Base-by-base conservation (phyloP, 208 protist species). In the Porcisia hertigi region DNA sequence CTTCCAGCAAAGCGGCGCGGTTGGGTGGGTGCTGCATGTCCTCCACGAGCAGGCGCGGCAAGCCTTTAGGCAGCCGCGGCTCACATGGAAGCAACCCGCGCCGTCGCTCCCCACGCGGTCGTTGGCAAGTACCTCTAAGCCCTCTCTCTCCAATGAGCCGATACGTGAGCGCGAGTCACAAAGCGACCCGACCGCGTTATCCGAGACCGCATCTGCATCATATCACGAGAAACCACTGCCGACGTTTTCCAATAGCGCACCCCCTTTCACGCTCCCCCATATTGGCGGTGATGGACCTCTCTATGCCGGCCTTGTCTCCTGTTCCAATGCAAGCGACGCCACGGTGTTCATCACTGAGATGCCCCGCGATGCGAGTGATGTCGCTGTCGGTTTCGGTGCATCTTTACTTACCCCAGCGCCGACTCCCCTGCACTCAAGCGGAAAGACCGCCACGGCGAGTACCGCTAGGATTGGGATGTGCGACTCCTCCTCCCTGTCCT, bases 11-110 rank as follows among this genome's bases (percentile, higher is more conserved):
- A 52, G 58, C 9, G 60, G 34, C 0, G 77, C 72, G 58, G 7
- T 82, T 34, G 77, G 45, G 66, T 82, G 77, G 77, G 72, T 82
- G 71, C 71, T 77, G 65, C 53, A 59, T 14, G 58, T 54, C 12
- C 52, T 76, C 58, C 58, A 36, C 41, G 57, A 77, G 41, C 77
- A 82, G 67, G 60, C 53, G 18, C 41, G 6, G 34, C 63, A 25
- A 54, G 67, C 72, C 47, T 77, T 82, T 52, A 25, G n/a, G 8
- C 66, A 82, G 72, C 77, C 77, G 65, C 72, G 25, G 39, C 77
- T 82, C 9, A 16, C 41, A n/a, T 58, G 34, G 71, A 6, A 5
- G 6, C 71, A 25, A 18, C 8, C 36, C 58, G 43, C 25, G 58
- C 18, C 57, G 39, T 54, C 41, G 58, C 36, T 6, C 1, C 39